Evolutionary conservation across 2,329 filamentous ascomycete genomes (phyloP).

Genomic region (Exophiala dermatitidis): DNA sequence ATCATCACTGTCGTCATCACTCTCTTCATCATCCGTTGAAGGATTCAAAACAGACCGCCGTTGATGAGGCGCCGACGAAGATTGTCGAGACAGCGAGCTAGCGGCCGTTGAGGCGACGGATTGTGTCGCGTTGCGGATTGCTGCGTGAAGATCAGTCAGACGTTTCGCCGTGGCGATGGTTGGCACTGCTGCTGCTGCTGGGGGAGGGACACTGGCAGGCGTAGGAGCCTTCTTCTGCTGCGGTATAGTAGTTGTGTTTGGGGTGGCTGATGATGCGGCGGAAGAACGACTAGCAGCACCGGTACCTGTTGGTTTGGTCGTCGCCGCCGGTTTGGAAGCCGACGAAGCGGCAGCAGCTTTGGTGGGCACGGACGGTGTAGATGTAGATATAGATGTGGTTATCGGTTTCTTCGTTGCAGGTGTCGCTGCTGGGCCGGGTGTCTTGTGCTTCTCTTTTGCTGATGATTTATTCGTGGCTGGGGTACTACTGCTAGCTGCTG

Average conservation of each 20-base stretch:
- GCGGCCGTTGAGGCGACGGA: neutral
- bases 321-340: neutral
- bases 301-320: too few species aligned
- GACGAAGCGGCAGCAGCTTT: neutral
- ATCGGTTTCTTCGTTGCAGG: neutral
- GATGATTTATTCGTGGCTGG: constrained; percentile 5
- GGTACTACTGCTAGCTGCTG: neutral
- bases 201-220: neutral
- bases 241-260: too few species aligned
- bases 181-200: neutral
- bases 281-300: too few species aligned
- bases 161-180: constrained; percentile 6
- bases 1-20: constrained; percentile 6
- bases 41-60: constrained; percentile 3
- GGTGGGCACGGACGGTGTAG: neutral
- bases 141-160: constrained; percentile 6
- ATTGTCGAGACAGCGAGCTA: neutral
- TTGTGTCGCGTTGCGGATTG: constrained; percentile 3
- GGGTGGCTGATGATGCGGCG: too few species aligned
- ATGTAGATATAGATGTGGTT: constrained; percentile 5
- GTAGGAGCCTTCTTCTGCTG: too few species aligned
- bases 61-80: neutral
- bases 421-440: neutral
- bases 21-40: constrained; percentile 6
- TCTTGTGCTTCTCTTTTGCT: constrained; percentile 3